Evolutionary conservation across 495 filamentous ascomycete genomes (phyloP).

Genomic region (Friedmanniomyces simplex): DNA sequence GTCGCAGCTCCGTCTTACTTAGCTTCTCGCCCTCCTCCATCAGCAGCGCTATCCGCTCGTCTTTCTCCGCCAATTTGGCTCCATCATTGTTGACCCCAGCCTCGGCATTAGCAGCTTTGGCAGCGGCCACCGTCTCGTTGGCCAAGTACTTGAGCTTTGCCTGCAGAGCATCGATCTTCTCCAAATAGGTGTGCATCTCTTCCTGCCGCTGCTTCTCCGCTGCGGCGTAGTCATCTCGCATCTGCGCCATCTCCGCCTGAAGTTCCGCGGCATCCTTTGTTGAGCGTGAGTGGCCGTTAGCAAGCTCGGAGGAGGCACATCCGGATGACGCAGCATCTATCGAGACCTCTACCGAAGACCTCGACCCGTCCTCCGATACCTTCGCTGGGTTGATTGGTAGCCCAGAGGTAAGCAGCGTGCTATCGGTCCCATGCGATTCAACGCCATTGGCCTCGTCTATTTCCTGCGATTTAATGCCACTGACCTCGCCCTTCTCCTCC

Average conservation of each 20-base stretch:
- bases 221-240: conserved; percentile 49
- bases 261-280: conserved; percentile 1
- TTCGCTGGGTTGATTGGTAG: conserved; percentile 18
- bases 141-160: conserved; percentile 82
- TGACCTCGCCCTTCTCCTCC: conserved; percentile 1
- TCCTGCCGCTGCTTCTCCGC: conserved; percentile 59
- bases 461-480: not conserved
- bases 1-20: conserved; percentile 71
- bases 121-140: conserved; percentile 61
- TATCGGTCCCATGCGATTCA: not conserved
- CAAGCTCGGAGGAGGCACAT: conserved; percentile 7
- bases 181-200: conserved; percentile 70
- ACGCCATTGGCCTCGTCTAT: not conserved
- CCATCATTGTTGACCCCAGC: conserved; percentile 55
- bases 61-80: conserved; percentile 74
- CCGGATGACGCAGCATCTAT: not conserved
- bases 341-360: conserved; percentile 8
- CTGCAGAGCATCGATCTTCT: conserved; percentile 86
- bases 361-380: conserved; percentile 7
- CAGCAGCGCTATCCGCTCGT: conserved; percentile 77
- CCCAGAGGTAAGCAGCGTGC: conserved; percentile 6
- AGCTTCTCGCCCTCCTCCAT: conserved; percentile 90
- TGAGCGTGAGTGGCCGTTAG: not conserved
- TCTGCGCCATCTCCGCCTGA: conserved; percentile 33
- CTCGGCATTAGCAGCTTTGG: conserved; percentile 50